Percentiles rank a stretch among this genome's conserved stretches.
phyloP scores from a whole-genome alignment of 352 stramenopile species.

The Globisporangium polare region DNA sequence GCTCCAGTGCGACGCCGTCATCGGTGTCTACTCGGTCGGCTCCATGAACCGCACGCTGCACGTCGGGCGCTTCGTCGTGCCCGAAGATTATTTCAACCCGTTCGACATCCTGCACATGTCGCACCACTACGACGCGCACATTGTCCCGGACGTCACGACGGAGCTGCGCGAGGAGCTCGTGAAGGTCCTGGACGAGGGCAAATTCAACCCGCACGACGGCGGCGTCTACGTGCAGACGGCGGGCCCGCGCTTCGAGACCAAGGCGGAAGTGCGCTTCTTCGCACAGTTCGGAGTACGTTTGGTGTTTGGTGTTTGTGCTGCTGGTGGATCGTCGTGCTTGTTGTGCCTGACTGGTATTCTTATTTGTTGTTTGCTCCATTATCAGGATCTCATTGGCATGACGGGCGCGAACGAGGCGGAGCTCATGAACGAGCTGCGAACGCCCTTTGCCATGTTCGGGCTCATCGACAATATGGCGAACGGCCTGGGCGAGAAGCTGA shows the following conservation, averaged over 20 bases:
- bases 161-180: constrained; percentile 50
- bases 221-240: constrained; percentile 86
- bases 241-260: constrained; percentile 87
- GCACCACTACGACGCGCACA: constrained; percentile 75
- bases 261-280: constrained; percentile 88
- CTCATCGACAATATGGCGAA: constrained; percentile 90
- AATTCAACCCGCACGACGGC: constrained; percentile 58
- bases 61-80: constrained; percentile 65
- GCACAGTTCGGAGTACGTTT: constrained; percentile 61
- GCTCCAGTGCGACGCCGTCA: constrained; percentile 51
- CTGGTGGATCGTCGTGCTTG: background rate
- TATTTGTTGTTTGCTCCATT: background rate
- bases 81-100: constrained; percentile 88
- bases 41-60: constrained; percentile 64
- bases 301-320: too few relatives aligned
- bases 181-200: constrained; percentile 32
- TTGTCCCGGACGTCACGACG: constrained; percentile 62
- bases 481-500: constrained; percentile 74
- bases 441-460: constrained; percentile 84
- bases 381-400: constrained; percentile 82
- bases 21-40: constrained; percentile 87
- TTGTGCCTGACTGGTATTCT: background rate
- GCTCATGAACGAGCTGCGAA: constrained; percentile 74
- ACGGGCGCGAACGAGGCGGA: constrained; percentile 86
- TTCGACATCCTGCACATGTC: constrained; percentile 86